phyloP scores from a whole-genome alignment of 331 rosid species.

The Dryas integrifolia region DNA sequence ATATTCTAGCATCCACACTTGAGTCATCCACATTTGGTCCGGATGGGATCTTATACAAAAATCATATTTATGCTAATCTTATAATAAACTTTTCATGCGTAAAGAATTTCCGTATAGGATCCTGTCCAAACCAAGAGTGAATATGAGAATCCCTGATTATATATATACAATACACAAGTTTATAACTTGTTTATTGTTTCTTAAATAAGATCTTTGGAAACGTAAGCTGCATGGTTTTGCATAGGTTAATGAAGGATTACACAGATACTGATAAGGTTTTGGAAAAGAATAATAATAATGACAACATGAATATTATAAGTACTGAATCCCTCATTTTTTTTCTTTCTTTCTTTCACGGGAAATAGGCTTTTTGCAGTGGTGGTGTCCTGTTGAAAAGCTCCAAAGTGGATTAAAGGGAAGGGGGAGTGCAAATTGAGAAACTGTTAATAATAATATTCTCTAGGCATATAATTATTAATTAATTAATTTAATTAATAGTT shows the following conservation, averaged over 20 bases:
- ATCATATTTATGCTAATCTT: too few species aligned
- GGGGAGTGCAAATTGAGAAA: slow-evolving; percentile 1
- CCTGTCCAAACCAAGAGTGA: too few species aligned
- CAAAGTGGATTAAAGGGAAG: not conserved
- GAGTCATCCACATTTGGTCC: too few species aligned
- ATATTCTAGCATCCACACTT: too few species aligned
- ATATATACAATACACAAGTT: too few species aligned
- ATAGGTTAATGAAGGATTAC: slow-evolving; percentile 1
- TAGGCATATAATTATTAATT: not conserved
- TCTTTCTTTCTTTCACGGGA: slow-evolving; percentile 3
- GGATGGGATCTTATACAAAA: too few species aligned
- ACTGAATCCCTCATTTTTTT: not conserved
- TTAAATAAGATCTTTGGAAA: slow-evolving; percentile 22
- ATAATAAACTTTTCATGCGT: too few species aligned
- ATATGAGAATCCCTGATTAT: too few species aligned
- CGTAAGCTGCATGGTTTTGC: slow-evolving; percentile 23
- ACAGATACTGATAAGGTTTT: slow-evolving; percentile 1
- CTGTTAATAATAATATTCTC: not conserved
- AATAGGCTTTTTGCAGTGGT: not conserved
- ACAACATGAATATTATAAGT: not conserved
- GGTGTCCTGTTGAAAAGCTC: slow-evolving; percentile 7
- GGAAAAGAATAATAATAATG: not conserved
- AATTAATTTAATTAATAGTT: not conserved
- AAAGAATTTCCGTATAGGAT: too few species aligned
- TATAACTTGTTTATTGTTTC: not conserved